phyloP scores from a whole-genome alignment of 352 stramenopile species.

The Pythium sp. region DNA sequence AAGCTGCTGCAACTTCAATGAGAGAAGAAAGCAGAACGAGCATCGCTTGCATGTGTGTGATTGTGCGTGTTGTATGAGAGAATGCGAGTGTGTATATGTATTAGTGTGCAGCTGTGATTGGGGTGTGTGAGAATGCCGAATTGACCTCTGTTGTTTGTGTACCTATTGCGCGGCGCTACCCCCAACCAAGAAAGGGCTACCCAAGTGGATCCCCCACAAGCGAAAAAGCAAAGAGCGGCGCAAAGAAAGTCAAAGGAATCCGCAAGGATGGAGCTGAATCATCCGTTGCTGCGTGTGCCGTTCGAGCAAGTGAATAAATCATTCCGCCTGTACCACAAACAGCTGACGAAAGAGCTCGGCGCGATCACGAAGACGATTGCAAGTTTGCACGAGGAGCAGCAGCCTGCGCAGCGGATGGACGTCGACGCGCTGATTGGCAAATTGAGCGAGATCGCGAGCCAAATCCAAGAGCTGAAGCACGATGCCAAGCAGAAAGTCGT shows the following conservation, averaged over 20 bases:
- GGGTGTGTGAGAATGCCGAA: not conserved
- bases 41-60: not conserved
- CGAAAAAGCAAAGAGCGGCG: not conserved
- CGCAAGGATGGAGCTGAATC: constrained; percentile 54
- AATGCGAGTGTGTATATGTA: not conserved
- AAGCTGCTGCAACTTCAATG: constrained; percentile 15
- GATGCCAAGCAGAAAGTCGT: constrained; percentile 42
- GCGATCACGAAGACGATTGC: constrained; percentile 45
- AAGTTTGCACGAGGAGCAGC: constrained; percentile 50
- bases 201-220: not conserved
- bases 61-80: not conserved
- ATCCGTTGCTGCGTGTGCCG: constrained; percentile 69
- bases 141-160: constrained; percentile 9
- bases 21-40: not conserved
- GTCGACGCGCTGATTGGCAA: constrained; percentile 54
- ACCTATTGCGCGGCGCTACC: constrained; percentile 6
- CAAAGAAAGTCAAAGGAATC: not conserved
- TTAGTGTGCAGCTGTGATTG: not conserved
- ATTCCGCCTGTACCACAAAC: constrained; percentile 81
- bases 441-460: constrained; percentile 40
- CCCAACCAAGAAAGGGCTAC: not conserved
- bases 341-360: constrained; percentile 65
- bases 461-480: constrained; percentile 44
- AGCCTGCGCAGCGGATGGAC: constrained; percentile 55
- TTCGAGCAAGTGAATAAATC: constrained; percentile 74